A percentile compares a stretch with the other conserved stretches of the same genome.
These are phyloP conservation scores for Neurospora sp. DNA, from an alignment of 2,329 filamentous ascomycete species.

Conservation along the genomic window DNA sequence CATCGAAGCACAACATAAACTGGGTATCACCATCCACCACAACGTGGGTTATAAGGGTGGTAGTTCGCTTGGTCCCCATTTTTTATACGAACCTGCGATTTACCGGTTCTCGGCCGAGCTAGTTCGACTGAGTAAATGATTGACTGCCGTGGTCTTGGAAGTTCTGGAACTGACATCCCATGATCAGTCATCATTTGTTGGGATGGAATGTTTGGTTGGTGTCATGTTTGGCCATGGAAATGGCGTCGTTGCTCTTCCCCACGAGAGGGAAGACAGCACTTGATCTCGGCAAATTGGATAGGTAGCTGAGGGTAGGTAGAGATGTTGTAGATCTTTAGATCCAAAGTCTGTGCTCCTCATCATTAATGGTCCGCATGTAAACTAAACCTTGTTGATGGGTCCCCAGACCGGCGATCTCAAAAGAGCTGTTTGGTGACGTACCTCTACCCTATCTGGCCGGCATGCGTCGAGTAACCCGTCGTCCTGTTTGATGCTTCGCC, in stretches of 20 bases:
- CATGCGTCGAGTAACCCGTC: not conserved
- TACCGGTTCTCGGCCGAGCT: not conserved
- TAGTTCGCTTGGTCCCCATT: not conserved
- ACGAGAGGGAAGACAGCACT: not conserved
- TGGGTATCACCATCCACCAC: not conserved
- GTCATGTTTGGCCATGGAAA: not conserved
- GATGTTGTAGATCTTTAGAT: not conserved
- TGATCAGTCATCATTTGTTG: not conserved
- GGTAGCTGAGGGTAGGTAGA: not conserved
- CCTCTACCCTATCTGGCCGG: not conserved
- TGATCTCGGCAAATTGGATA: not conserved
- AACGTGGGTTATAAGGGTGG: not conserved
- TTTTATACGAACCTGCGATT: not conserved
- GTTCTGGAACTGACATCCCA: not conserved
- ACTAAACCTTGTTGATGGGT: not conserved
- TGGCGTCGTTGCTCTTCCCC: not conserved
- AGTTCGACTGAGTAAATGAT: not conserved
- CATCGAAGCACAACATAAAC: not conserved
- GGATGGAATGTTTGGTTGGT: not conserved
- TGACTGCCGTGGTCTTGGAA: not conserved
- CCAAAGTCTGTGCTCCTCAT: not conserved
- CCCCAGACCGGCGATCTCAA: not conserved
- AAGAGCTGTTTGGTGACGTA: not conserved
- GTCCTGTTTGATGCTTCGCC: not conserved
- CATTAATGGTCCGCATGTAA: not conserved